A percentile compares a stretch with the other conserved stretches of the same genome.
These are phyloP conservation scores for Pholiota adiposa DNA, from an alignment of 1,284 basidiomycete genomes.

Conservation along the genomic window DNA sequence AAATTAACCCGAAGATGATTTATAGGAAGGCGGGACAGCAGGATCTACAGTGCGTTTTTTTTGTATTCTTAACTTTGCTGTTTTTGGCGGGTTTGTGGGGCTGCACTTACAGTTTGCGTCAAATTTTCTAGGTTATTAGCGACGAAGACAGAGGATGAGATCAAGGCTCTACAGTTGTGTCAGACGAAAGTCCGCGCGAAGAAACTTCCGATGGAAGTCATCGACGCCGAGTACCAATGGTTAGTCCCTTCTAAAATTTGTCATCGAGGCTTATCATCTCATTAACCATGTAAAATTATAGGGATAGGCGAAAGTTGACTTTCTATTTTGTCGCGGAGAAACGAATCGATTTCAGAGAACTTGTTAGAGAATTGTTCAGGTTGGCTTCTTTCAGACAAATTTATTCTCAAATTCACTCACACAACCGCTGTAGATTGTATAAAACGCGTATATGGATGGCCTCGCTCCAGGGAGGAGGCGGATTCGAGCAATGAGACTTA, in stretches of 20 bases:
- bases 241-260: constrained; percentile 40
- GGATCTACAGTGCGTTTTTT: constrained; percentile 78
- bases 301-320: constrained; percentile 96
- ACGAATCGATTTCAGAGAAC: constrained; percentile 95
- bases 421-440: constrained; percentile 54
- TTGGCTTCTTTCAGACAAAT: constrained; percentile 32
- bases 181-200: constrained; percentile 90
- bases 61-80: constrained; percentile 7
- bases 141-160: constrained; percentile 88
- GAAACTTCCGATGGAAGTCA: constrained; percentile 96
- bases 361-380: constrained; percentile 92
- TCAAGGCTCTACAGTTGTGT: constrained; percentile 90
- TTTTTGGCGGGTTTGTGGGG: neutral
- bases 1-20: constrained; percentile 96
- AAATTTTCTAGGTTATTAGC: constrained; percentile 60
- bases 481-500: constrained; percentile 36
- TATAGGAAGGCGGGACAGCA: constrained; percentile 89
- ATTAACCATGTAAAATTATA: constrained; percentile 35
- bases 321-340: constrained; percentile 98
- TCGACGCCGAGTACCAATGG: constrained; percentile 99
- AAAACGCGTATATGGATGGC: constrained; percentile 86
- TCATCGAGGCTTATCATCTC: neutral
- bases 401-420: neutral
- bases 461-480: constrained; percentile 49
- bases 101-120: neutral